phyloP scores from a whole-genome alignment of 108 stramenopile species.

The Fragilariopsis cylindrus region DNA sequence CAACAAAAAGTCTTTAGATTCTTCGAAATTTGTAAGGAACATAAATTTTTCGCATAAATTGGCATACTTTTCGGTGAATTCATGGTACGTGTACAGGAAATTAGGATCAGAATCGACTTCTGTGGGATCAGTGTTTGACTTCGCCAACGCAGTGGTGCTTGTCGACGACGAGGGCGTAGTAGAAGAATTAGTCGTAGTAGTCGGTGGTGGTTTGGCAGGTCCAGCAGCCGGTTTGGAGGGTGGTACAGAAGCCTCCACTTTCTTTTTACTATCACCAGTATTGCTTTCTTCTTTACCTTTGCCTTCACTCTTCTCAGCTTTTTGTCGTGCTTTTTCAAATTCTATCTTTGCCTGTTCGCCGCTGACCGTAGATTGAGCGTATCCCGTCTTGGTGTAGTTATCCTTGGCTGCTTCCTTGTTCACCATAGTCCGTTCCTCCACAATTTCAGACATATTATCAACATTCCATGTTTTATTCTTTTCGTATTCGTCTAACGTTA shows the following conservation, averaged over 20 bases:
- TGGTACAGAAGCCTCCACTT: slow-evolving; percentile 16
- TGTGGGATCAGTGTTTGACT: slow-evolving; percentile 22
- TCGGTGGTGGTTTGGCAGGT: slow-evolving; percentile 22
- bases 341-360: slow-evolving; percentile 40
- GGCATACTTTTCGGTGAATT: slow-evolving; percentile 91
- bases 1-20: slow-evolving; percentile 85
- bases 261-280: slow-evolving; percentile 7
- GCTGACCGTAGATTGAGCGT: slow-evolving; percentile 51
- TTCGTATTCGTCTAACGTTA: slow-evolving; percentile 88
- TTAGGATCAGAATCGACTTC: slow-evolving; percentile 53
- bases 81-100: slow-evolving; percentile 86
- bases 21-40: slow-evolving; percentile 75
- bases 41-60: slow-evolving; percentile 90
- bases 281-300: slow-evolving; percentile 6
- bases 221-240: slow-evolving; percentile 33
- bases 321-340: slow-evolving; percentile 32
- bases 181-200: not conserved
- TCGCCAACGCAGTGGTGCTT: slow-evolving; percentile 5
- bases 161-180: slow-evolving; percentile 6
- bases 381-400: slow-evolving; percentile 73
- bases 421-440: slow-evolving; percentile 92
- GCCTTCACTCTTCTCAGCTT: slow-evolving; percentile 19
- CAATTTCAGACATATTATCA: slow-evolving; percentile 95
- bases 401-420: slow-evolving; percentile 71
- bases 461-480: slow-evolving; percentile 98